Conservation (phyloP, 768 basidiomycete species). For the Rhizopogon roseolus region DNA sequence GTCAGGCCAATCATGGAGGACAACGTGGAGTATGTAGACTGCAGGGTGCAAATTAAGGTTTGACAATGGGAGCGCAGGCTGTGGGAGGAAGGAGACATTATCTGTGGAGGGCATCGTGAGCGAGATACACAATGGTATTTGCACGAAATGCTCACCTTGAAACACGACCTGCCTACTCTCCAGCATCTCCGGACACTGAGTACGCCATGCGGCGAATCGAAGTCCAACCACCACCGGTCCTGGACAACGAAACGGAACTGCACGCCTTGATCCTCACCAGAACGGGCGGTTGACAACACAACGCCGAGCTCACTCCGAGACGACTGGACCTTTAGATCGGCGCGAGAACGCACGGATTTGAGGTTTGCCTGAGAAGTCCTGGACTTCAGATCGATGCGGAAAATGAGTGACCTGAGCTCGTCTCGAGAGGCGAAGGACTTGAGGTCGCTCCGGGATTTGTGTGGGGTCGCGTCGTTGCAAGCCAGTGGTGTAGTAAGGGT, state of each 20-base stretch:
- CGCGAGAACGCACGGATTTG: not conserved
- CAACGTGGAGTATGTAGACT: slow-evolving; percentile 65
- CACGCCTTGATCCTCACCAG: slow-evolving; percentile 13
- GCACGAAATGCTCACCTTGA: slow-evolving; percentile 33
- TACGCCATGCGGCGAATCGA: slow-evolving; percentile 54
- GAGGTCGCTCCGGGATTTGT: not conserved
- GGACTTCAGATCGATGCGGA: not conserved
- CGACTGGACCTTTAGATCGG: not conserved
- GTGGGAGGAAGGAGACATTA: slow-evolving; percentile 74
- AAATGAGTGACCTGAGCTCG: not conserved
- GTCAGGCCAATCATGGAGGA: slow-evolving; percentile 80
- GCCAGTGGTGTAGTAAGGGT: not conserved
- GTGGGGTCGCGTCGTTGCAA: not conserved
- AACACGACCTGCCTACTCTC: slow-evolving; percentile 49
- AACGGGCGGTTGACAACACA: not conserved
- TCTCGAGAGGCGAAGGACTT: not conserved
- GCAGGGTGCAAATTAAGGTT: slow-evolving; percentile 38
- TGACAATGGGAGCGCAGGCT: slow-evolving; percentile 32
- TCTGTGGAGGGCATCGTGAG: slow-evolving; percentile 26
- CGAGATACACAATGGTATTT: not conserved
- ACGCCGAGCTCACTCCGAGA: not conserved
- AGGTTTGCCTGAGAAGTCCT: not conserved
- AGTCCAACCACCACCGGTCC: slow-evolving; percentile 52
- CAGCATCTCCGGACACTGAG: slow-evolving; percentile 53
- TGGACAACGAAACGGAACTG: slow-evolving; percentile 52